phyloP scores from a whole-genome alignment of 2,329 filamentous ascomycete species.

The Diaporthe sp. region DNA sequence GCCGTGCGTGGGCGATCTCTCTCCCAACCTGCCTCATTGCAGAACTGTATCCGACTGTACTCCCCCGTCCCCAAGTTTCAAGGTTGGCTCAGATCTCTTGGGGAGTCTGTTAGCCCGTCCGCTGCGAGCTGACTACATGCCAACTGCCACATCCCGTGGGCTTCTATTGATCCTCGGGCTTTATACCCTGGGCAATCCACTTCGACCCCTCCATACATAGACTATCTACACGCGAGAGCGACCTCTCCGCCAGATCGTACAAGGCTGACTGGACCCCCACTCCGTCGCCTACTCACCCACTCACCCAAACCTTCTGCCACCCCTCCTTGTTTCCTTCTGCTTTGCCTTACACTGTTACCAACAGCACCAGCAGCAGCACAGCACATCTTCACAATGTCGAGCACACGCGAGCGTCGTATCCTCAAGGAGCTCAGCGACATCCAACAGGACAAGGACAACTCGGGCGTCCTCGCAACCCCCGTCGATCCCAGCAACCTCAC shows the following conservation, averaged over 20 bases:
- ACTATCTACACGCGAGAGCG: conserved; percentile 10
- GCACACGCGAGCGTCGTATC: conserved; percentile 71
- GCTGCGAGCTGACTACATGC: conserved; percentile 16
- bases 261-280: conserved; percentile 25
- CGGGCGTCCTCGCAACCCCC: conserved; percentile 80
- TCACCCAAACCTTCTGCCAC: not conserved
- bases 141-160: conserved; percentile 5
- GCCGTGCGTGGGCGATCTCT: conserved; percentile 11
- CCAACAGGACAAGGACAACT: conserved; percentile 77
- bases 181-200: conserved; percentile 21
- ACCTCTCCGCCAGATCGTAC: conserved; percentile 29
- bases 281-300: not conserved
- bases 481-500: conserved; percentile 79
- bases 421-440: conserved; percentile 85
- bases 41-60: conserved; percentile 11
- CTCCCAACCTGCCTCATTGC: conserved; percentile 19
- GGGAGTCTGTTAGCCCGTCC: not conserved
- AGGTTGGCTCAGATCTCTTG: conserved; percentile 18
- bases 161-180: conserved; percentile 14
- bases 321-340: not conserved
- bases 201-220: conserved; percentile 20
- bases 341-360: not conserved
- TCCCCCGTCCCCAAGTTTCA: not conserved
- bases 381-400: conserved; percentile 56
- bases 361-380: conserved; percentile 37